Evolutionary conservation across 768 basidiomycete genomes (phyloP).

Genomic region (Tylopilus vinaceipallidus): DNA sequence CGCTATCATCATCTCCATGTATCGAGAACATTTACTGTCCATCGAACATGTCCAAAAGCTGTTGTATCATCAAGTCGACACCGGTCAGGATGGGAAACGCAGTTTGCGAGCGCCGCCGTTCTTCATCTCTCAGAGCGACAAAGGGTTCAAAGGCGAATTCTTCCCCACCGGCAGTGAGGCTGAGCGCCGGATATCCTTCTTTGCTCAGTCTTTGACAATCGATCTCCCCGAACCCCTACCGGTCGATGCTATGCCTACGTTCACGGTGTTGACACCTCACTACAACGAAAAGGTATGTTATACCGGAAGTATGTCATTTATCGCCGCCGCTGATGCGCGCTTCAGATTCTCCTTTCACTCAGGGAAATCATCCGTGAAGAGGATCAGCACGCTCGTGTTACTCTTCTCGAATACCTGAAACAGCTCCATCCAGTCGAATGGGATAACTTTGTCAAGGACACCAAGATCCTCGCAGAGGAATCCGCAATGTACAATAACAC

Average conservation of each 20-base stretch:
- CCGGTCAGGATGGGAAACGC: constrained; percentile 78
- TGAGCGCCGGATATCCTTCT: constrained; percentile 97
- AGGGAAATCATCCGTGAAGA: constrained; percentile 99
- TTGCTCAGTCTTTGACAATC: constrained; percentile 97
- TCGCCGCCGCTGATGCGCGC: constrained; percentile 3
- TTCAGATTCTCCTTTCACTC: constrained; percentile 86
- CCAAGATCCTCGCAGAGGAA: constrained; percentile 97
- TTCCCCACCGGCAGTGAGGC: constrained; percentile 96
- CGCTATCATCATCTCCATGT: constrained; percentile 99
- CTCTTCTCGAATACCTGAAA: constrained; percentile 95
- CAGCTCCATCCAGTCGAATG: constrained; percentile 97
- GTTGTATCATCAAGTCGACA: constrained; percentile 94
- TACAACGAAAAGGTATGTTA: constrained; percentile 89
- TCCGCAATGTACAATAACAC: constrained; percentile 80
- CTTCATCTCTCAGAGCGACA: constrained; percentile 95
- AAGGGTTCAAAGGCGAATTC: constrained; percentile 81
- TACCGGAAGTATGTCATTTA: neutral
- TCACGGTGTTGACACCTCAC: constrained; percentile 97
- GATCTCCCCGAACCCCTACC: constrained; percentile 89
- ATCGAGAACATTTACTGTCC: constrained; percentile 96
- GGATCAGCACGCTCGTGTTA: constrained; percentile 95
- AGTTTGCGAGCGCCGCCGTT: constrained; percentile 94
- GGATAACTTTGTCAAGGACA: constrained; percentile 99
- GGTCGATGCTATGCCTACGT: constrained; percentile 99
- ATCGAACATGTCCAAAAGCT: constrained; percentile 99